These are phyloP conservation scores for Aspergillus kassunensis DNA, from an alignment of 495 filamentous ascomycete genomes.

Conservation along the genomic window DNA sequence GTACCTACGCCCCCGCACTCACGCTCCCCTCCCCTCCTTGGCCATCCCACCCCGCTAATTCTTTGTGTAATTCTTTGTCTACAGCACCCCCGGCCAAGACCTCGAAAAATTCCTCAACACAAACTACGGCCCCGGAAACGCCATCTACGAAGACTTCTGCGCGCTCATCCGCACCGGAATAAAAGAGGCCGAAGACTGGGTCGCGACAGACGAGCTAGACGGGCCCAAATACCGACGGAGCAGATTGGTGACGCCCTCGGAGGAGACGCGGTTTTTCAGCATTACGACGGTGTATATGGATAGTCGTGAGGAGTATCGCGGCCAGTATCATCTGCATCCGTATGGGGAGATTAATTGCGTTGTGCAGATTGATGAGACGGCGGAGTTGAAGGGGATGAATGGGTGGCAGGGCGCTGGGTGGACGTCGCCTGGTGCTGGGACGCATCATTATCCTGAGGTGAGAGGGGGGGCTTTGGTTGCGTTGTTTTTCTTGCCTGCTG, in stretches of 20 bases:
- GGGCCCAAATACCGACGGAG: constrained; percentile 42
- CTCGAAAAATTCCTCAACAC: constrained; percentile 39
- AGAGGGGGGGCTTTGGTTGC: constrained; percentile 35
- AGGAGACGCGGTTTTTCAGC: constrained; percentile 39
- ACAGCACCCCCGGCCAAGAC: constrained; percentile 40
- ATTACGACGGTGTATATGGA: constrained; percentile 52
- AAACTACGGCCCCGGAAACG: constrained; percentile 38
- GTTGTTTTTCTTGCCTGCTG: constrained; percentile 41
- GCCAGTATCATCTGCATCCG: constrained; percentile 45
- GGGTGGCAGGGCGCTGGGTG: constrained; percentile 45
- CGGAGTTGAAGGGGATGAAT: constrained; percentile 40
- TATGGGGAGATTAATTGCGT: constrained; percentile 50
- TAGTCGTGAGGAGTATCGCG: constrained; percentile 32
- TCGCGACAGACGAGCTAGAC: constrained; percentile 32
- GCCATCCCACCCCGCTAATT: not conserved
- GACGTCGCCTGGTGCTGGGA: constrained; percentile 40
- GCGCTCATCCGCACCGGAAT: constrained; percentile 32
- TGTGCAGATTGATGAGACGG: constrained; percentile 36
- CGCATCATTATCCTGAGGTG: constrained; percentile 43
- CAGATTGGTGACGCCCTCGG: constrained; percentile 32
- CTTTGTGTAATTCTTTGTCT: not conserved
- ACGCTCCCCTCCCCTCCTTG: too few species aligned
- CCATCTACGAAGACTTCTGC: constrained; percentile 42
- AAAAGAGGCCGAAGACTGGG: constrained; percentile 38
- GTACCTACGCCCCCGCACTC: constrained; percentile 19